Base-by-base conservation (phyloP, 2,329 filamentous ascomycete genomes). In the Nigrospora sphaerica region DNA sequence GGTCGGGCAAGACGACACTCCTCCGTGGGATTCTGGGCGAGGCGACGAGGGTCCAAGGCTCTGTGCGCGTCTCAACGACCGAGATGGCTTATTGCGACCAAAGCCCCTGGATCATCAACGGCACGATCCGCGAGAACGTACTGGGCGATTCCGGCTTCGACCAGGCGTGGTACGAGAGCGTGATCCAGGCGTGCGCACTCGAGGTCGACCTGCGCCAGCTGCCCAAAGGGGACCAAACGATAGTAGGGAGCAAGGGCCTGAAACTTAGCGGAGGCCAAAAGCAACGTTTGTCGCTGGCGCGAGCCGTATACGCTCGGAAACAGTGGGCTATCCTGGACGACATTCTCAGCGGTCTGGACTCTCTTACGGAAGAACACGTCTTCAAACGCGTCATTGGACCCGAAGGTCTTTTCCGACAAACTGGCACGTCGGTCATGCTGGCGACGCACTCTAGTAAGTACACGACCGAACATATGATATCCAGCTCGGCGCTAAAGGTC, bases 261-360 rank as follows among this genome's bases (percentile, higher is more conserved):
- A 58, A 52, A 17, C 48, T 62, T 12, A 60, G 57, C 13, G 59
- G 59, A 36, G 59, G 59, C 11, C 59, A 62, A 40, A 55, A 56
- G 32, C 47, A 51, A 18, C 48, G 53, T 17, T 39, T 56, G 49
- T 48, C 53, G 13, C 46, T 55, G 18, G 53, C 53, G n/a, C 50
- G 53, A 17, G 53, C 53, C 31, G 13, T 54, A 3, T 55, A 54
- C 28, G 45, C 52, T 12, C 49, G 48, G 18, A 51, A 51, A 31
- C 16, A 37, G 36, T n/a, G 46, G 6, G 46, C 49, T 10, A 47
- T 55, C n/a, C 45, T 55, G 12, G 53, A 55, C 32, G 53, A 55
- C 37, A 41, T 55, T 9, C 50, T 55, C 17, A 50, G 47, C 23
- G 52, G 52, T 4, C 47, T 54, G 4, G 53, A 55, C 33, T 36